Evolutionary conservation across 371 early-diverging fungal species (phyloP), one percentile per base, ranked within the genome.

Genomic region (Syncephalis plumigaleata): DNA sequence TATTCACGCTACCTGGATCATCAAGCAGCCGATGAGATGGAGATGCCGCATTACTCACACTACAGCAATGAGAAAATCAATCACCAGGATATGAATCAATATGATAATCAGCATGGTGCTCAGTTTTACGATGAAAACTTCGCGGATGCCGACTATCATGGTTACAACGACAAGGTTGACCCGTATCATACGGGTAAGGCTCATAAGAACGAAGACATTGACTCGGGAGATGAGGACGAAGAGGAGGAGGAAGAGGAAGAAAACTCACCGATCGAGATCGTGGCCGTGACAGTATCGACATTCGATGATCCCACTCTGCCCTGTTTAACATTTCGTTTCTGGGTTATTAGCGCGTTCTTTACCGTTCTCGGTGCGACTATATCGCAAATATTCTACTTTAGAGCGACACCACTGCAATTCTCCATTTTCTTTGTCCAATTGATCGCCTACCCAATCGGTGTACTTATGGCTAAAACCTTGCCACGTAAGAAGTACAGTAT

Each of bases 341-440:
- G 78, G 73, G 58, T 79, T 13, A 66, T 87, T 44, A 83, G 83
- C 3, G 56, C 77, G 24, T 56, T 79, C 31, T 78, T 81, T 48
- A 70, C 71, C 17, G 53, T 67, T 9, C 59, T 65, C n/a, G 60
- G 82, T 11, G 75, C 79, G 11, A 72, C 78, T 52, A 69, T 72
- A 23, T 83, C 81, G 62, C 81, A 83, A 56, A 67, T 75, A 51
- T 78, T 73, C 64, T 80, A 75, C 68, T 81, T 82, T 63, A 69
- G 83, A 47, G 73, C 72, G 20, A 75, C 73, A 38, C 75, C 76
- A 1, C 60, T 82, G 38, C 65, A 63, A 36, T 71, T 61, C 56
- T 77, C 57, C 51, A 73, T 63, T 47, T 66, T 77, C 45, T 72
- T 82, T 20, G 77, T 76, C 15, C 72, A 77, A 49, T 48, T 84